Evolutionary conservation across 208 protist genomes (phyloP), one percentile per base, ranked within the genome.

Genomic region (Phytomonas francai): DNA sequence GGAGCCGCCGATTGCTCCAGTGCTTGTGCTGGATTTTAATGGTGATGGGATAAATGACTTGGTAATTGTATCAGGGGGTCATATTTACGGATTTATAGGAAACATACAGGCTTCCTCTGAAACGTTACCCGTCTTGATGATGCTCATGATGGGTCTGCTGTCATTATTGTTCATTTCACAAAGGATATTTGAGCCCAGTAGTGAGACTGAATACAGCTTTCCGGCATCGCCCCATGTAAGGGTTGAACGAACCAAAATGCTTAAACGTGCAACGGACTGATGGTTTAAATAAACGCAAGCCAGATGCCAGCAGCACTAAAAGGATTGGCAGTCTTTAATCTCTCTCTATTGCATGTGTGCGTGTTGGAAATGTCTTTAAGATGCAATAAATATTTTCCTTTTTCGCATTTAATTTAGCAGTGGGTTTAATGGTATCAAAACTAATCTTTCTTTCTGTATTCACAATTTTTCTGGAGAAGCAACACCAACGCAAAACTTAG

Each of bases 21-120:
- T 88, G 8, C 75, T 96, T 27, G 79, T 95, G 14, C 76, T 74
- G 22, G 92, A 97, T 69, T 88, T 97, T 68, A 94, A 93, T 64
- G 87, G 87, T 9, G 92, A 97, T 70, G 84, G 85, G 31, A 88
- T 85, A 22, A 92, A 90, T 56, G 92, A 97, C 68, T 67, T 97
- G 32, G 83, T 97, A n/a, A 66, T 96, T 39, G 68, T 93, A 0
- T 87, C 90, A 7, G 42, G 63, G 32, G 59, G 78, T 16, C 70
- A 78, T 51, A 77, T 95, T 22, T 91, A 92, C 64, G 91, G 87
- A 3, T 91, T 88, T 68, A 73, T 91, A 12, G 78, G 83, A 33
- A 72, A 67, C 36, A 75, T 77, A 3, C 81, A 88, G 59, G 81
- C 83, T 1, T 85, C 85, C n/a, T 83, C 85, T n/a, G 79, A 83